Conservation (phyloP, 441 rosid genomes). For the Arabidopsis hybrid region DNA sequence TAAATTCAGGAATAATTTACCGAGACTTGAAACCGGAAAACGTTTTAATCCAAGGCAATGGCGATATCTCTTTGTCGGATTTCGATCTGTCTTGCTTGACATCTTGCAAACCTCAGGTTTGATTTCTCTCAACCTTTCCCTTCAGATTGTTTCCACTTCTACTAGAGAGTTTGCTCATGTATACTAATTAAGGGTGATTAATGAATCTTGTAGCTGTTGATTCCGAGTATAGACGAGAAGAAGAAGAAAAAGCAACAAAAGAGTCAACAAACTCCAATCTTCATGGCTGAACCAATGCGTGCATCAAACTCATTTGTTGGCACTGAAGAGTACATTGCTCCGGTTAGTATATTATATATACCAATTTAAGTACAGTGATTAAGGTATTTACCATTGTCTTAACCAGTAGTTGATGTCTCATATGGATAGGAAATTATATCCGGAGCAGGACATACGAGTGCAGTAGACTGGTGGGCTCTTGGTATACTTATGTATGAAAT, state of each 20-base stretch:
- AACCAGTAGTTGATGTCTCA: conserved; percentile 29
- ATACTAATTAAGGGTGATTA: not conserved
- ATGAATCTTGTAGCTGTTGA: conserved; percentile 61
- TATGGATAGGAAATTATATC: conserved; percentile 77
- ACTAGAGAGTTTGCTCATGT: not conserved
- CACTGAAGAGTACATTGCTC: conserved; percentile 98
- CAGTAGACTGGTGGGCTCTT: conserved; percentile 99
- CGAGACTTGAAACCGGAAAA: conserved; percentile 97
- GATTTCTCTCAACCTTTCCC: not conserved
- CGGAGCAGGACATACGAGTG: conserved; percentile 96
- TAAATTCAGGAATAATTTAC: conserved; percentile 80
- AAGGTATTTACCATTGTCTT: not conserved
- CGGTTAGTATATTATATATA: conserved; percentile 57
- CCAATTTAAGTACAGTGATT: not conserved
- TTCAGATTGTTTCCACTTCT: not conserved
- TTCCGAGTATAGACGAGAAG: conserved; percentile 58
- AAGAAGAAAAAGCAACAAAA: conserved; percentile 72
- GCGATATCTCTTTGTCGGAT: conserved; percentile 86
- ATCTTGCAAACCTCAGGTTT: conserved; percentile 94
- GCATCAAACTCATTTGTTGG: conserved; percentile 99
- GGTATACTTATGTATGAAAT: conserved; percentile 95
- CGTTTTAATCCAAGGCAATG: conserved; percentile 74
- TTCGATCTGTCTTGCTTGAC: conserved; percentile 95
- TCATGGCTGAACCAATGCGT: conserved; percentile 96
- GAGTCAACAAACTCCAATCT: conserved; percentile 66